Evolutionary conservation across 2,329 filamentous ascomycete genomes (phyloP), one percentile per base, ranked within the genome.

Genomic region (Chalaropsis thielavioides): DNA sequence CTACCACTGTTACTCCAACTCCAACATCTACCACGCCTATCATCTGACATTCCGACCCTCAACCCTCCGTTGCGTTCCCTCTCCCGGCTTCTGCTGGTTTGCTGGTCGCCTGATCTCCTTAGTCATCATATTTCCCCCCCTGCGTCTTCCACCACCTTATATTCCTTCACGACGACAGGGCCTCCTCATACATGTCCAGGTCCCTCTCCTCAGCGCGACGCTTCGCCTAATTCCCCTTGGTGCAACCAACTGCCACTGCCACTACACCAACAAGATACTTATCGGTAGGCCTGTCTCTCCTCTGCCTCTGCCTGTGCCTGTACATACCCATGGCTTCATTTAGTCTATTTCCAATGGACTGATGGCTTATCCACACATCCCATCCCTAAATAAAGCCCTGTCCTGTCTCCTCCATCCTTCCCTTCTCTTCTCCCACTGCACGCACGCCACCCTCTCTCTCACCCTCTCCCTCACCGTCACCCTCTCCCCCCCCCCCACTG

Each of bases 401-500:
- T 56, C 62, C 40, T 59, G 38, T 27, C 22, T 31, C 62, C 27
- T n/a, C 43, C 60, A 31, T 31, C 60, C 60, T n/a, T 24, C 19
- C 46, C 46, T 22, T 22, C 19, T 24, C 46, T 19, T 11, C 8
- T 11, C 46, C 46, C 24, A 24, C 46, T 24, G 22, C 19, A 51
- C 46, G 24, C 35, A 61, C 41, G 46, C 46, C 13, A 24, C 19
- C 10, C 19, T 19, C 43, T 54, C 62, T 27, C 27, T 40, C 62
- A 64, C 27, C 51, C 51, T 54, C 49, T 59, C 59, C 24, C 24
- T 38, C 15, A 35, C 22, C 19, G 22, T 31, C 58, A 27, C 44
- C 60, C 41, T 62, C 44, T 15, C 27, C 35, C 46, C 62, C 35
- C n/a, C 46, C 31, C 62, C 17, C 35, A 63, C 46, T 64, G 51